A percentile compares a stretch with the other conserved stretches of the same genome.
Conservation (phyloP, 2,329 filamentous ascomycete species). For the Diaporthe amygdali region DNA sequence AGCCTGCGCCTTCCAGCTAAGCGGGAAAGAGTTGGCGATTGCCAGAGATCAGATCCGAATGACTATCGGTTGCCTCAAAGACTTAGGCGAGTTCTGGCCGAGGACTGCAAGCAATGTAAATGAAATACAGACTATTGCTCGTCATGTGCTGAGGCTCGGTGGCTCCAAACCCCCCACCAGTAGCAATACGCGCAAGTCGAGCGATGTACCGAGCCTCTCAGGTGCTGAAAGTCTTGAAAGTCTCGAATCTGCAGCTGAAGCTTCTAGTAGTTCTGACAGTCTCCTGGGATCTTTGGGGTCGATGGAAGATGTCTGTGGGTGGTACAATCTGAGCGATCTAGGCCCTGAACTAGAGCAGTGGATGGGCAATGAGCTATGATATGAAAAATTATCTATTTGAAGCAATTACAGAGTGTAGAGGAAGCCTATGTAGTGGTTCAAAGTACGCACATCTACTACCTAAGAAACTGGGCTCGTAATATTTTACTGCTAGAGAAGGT, state of each 20-base stretch:
- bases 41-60: neutral
- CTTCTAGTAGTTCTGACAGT: neutral
- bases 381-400: rapidly evolving
- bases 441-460: too few relatives aligned
- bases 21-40: neutral
- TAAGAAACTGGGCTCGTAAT: too few relatives aligned
- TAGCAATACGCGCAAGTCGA: neutral
- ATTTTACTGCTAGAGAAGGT: too few relatives aligned
- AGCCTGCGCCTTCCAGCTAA: neutral
- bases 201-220: neutral
- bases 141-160: neutral
- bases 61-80: neutral
- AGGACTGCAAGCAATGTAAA: neutral
- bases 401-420: too few relatives aligned
- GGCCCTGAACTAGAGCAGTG: neutral
- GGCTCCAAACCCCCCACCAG: rapidly evolving
- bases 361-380: neutral
- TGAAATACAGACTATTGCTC: neutral
- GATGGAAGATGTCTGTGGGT: neutral
- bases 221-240: neutral
- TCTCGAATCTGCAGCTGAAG: neutral
- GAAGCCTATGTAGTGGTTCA: too few relatives aligned
- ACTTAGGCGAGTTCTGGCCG: neutral
- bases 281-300: neutral
- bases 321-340: neutral